Evolutionary conservation across 192 early-diverging fungal species (phyloP).

Genomic region (Dissophora ornata): DNA sequence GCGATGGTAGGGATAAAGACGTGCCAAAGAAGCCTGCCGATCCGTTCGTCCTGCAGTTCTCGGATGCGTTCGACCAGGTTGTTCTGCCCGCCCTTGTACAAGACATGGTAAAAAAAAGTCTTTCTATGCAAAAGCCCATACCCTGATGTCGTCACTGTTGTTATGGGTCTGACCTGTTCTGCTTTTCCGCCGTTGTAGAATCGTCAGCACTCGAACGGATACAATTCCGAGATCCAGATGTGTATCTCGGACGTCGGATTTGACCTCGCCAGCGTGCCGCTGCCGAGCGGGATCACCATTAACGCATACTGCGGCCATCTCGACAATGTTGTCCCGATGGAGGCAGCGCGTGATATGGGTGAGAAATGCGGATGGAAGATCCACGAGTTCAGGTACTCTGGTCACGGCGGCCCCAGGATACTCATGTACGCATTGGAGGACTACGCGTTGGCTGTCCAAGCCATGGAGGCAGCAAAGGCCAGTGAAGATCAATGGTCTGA

Average conservation of each 20-base stretch:
- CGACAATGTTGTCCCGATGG: constrained; percentile 41
- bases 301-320: constrained; percentile 40
- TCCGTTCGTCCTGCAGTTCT: constrained; percentile 41
- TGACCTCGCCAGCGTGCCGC: constrained; percentile 11
- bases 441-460: constrained; percentile 27
- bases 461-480: background rate
- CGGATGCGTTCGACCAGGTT: constrained; percentile 42
- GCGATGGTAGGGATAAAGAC: background rate
- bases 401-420: constrained; percentile 47
- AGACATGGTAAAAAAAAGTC: constrained; percentile 26
- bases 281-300: constrained; percentile 18
- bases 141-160: too few species aligned
- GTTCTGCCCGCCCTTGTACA: constrained; percentile 42
- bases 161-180: background rate
- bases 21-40: constrained; percentile 12
- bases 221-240: constrained; percentile 52
- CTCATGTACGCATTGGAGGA: constrained; percentile 48
- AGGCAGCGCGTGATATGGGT: constrained; percentile 38
- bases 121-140: background rate
- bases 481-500: constrained; percentile 9
- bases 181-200: too few species aligned
- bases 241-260: constrained; percentile 45
- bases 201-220: constrained; percentile 48
- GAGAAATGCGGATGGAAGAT: constrained; percentile 34
- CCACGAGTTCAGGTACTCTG: constrained; percentile 43